Evolutionary conservation across 2,329 filamentous ascomycete genomes (phyloP).

Genomic region (Orbilia oligospora): DNA sequence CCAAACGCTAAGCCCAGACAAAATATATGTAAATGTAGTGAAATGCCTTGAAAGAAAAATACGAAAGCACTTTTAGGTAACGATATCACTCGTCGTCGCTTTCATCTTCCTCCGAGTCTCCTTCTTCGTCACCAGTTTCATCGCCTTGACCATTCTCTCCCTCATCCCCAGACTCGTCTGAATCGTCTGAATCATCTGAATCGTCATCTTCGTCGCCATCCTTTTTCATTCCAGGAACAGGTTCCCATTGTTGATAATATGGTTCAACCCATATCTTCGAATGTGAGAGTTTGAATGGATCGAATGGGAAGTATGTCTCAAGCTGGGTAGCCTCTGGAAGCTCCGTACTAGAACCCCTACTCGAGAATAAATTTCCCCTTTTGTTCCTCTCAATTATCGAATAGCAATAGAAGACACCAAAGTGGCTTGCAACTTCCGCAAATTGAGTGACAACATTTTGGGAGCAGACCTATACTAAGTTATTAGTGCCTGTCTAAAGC

Average conservation of each 20-base stretch:
- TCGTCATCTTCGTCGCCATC: constrained; percentile 73
- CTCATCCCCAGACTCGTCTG: constrained; percentile 16
- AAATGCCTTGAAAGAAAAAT: background rate
- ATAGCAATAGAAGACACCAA: constrained; percentile 90
- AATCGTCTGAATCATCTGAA: constrained; percentile 67
- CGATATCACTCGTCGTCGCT: constrained; percentile 41
- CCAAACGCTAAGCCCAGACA: constrained; percentile 36
- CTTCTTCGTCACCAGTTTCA: constrained; percentile 65
- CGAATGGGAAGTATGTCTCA: constrained; percentile 96
- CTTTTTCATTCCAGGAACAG: constrained; percentile 78
- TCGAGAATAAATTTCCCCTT: constrained; percentile 78
- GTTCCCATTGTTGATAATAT: constrained; percentile 85
- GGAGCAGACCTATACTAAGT: constrained; percentile 68
- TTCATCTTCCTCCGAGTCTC: constrained; percentile 32
- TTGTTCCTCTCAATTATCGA: constrained; percentile 93
- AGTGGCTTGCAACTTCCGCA: constrained; percentile 85
- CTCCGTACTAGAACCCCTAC: constrained; percentile 72
- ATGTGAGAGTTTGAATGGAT: constrained; percentile 90
- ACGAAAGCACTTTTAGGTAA: constrained; percentile 6
- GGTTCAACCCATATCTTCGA: constrained; percentile 90
- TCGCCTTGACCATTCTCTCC: constrained; percentile 70
- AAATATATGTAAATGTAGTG: constrained; percentile 10
- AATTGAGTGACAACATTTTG: constrained; percentile 92
- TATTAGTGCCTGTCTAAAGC: constrained; percentile 5
- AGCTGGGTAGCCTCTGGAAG: constrained; percentile 83